A percentile compares a stretch with the other conserved stretches of the same genome.
These are phyloP conservation scores for Kingdonia uniflora DNA, from an alignment of 164 flowering plant genomes.

Conservation along the genomic window DNA sequence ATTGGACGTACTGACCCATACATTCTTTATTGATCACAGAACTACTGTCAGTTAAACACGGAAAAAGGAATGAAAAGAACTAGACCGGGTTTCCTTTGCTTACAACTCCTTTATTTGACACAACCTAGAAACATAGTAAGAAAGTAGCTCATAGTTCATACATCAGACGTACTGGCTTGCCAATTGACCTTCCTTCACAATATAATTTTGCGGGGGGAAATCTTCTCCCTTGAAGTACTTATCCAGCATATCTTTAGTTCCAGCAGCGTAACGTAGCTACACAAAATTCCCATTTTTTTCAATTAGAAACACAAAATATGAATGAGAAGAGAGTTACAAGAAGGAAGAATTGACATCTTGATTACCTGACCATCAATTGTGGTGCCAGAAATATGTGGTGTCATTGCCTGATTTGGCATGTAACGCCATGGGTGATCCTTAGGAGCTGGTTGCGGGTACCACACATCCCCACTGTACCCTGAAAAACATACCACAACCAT, in stretches of 20 bases:
- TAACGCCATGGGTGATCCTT: conserved; percentile 97
- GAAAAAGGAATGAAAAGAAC: too few relatives aligned
- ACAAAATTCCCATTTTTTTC: conserved; percentile 6
- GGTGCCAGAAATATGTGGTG: conserved; percentile 96
- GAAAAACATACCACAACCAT: not conserved
- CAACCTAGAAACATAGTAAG: too few relatives aligned
- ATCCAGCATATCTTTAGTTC: conserved; percentile 85
- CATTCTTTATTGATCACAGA: too few relatives aligned
- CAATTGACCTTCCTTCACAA: conserved; percentile 85
- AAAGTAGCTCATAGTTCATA: not conserved
- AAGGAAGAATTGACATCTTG: not conserved
- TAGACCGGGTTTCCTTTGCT: too few relatives aligned
- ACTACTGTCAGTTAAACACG: too few relatives aligned
- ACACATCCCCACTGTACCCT: conserved; percentile 99
- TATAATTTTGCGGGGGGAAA: conserved; percentile 76
- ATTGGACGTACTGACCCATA: too few relatives aligned
- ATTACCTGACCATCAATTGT: conserved; percentile 93
- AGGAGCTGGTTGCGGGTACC: conserved; percentile 99
- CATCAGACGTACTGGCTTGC: conserved; percentile 70
- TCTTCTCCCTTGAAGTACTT: conserved; percentile 94
- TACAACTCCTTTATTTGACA: too few relatives aligned
- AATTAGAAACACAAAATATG: not conserved
- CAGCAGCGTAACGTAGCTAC: conserved; percentile 94
- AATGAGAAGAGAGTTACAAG: not conserved
- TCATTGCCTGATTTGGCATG: conserved; percentile 99